phyloP scores from a whole-genome alignment of 1,284 basidiomycete genomes.

The Mixia osmundae region DNA sequence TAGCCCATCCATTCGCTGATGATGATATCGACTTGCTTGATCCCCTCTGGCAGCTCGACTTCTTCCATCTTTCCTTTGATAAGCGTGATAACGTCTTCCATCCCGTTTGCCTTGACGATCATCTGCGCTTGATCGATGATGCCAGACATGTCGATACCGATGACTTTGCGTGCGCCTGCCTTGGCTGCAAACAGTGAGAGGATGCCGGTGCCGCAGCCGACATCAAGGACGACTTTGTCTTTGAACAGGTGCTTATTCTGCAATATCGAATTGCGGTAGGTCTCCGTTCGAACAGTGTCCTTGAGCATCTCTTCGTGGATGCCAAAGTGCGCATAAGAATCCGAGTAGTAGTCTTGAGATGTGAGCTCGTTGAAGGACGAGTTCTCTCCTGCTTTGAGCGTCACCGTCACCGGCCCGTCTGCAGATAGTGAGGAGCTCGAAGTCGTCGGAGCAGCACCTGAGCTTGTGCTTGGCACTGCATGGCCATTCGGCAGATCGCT shows the following conservation, averaged over 20 bases:
- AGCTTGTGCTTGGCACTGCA: too few species aligned
- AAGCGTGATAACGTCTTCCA: constrained; percentile 53
- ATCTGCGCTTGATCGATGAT: constrained; percentile 97
- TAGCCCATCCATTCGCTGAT: constrained; percentile 98
- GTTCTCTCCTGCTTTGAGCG: too few species aligned
- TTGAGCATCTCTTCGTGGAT: constrained; percentile 99
- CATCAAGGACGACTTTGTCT: constrained; percentile 86
- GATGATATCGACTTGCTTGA: constrained; percentile 69
- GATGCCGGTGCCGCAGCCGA: constrained; percentile 96
- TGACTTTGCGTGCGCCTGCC: constrained; percentile 81
- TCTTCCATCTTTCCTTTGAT: constrained; percentile 73
- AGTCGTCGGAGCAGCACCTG: too few species aligned
- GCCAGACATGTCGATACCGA: constrained; percentile 81
- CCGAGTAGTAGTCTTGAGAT: neutral
- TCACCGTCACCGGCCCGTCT: too few species aligned
- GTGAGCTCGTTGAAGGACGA: too few species aligned
- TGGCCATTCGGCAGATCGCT: too few species aligned
- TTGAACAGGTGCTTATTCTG: constrained; percentile 92
- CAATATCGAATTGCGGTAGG: constrained; percentile 83
- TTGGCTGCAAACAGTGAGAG: constrained; percentile 97
- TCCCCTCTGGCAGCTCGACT: constrained; percentile 42
- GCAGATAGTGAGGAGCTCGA: too few species aligned
- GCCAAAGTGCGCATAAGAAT: neutral
- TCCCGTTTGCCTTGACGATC: constrained; percentile 89
- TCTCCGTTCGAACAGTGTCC: constrained; percentile 80